These are phyloP conservation scores for Paracamarosporium sp. DNA, from an alignment of 2,329 filamentous ascomycete species.

Conservation along the genomic window DNA sequence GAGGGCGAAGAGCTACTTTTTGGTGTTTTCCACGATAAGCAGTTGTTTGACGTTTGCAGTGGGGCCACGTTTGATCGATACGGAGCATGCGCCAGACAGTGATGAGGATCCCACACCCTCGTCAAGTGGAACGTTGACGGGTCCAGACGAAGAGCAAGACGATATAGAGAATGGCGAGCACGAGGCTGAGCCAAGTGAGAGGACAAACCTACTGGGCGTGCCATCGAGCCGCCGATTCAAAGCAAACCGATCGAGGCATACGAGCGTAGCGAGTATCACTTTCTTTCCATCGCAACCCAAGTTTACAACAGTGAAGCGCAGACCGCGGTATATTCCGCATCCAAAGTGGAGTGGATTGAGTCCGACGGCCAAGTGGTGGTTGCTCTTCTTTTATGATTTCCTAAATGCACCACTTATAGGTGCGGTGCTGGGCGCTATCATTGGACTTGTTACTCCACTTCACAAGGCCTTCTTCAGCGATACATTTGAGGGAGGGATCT, in stretches of 20 bases:
- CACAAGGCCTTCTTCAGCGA: constrained; percentile 34
- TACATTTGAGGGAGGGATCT: constrained; percentile 32
- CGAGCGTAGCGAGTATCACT: constrained; percentile 28
- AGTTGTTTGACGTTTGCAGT: constrained; percentile 70
- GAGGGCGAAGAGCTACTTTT: constrained; percentile 69
- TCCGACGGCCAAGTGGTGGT: constrained; percentile 34
- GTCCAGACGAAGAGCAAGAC: constrained; percentile 3
- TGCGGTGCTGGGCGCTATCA: constrained; percentile 31
- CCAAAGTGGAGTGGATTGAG: constrained; percentile 30
- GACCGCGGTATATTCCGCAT: constrained; percentile 32
- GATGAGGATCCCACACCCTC: constrained; percentile 19
- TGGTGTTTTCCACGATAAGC: constrained; percentile 68
- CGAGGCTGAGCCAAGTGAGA: constrained; percentile 15
- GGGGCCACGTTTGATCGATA: constrained; percentile 64
- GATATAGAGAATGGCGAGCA: constrained; percentile 13
- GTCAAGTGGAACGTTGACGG: not conserved
- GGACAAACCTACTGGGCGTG: constrained; percentile 18
- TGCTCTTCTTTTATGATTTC: constrained; percentile 41
- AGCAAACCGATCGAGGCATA: constrained; percentile 14
- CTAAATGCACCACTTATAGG: constrained; percentile 39
- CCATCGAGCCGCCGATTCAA: not conserved
- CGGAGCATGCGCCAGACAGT: constrained; percentile 35
- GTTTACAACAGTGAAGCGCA: constrained; percentile 27
- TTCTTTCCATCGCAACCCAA: constrained; percentile 41
- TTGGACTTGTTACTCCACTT: constrained; percentile 31